Percentiles rank a stretch among this genome's conserved stretches.
These are phyloP conservation scores for Penicillium waksmanii DNA, from an alignment of 495 filamentous ascomycete genomes.

Conservation along the genomic window DNA sequence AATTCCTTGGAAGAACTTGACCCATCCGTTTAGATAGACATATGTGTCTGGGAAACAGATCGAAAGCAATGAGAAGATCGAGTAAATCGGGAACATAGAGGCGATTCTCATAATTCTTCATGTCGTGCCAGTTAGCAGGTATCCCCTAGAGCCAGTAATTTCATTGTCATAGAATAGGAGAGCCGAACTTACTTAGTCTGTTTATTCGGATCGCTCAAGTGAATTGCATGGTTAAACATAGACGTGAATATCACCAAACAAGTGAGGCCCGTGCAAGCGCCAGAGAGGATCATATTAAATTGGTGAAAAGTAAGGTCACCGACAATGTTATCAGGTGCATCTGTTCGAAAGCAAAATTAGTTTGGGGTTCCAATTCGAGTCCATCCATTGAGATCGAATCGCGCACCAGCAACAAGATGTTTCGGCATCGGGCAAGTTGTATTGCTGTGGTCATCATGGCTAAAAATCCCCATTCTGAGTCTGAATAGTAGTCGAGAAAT, in stretches of 20 bases:
- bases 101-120: constrained; percentile 34
- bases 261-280: constrained; percentile 25
- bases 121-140: neutral
- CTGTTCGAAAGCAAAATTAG: constrained; percentile 4
- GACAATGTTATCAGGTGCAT: constrained; percentile 16
- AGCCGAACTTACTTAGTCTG: constrained; percentile 32
- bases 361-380: neutral
- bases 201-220: constrained; percentile 33
- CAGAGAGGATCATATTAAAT: constrained; percentile 33
- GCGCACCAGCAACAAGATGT: constrained; percentile 8
- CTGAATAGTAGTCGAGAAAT: neutral
- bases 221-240: constrained; percentile 29
- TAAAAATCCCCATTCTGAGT: constrained; percentile 1
- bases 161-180: neutral
- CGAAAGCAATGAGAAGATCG: constrained; percentile 31
- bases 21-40: constrained; percentile 35
- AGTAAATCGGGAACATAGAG: constrained; percentile 30
- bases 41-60: constrained; percentile 31
- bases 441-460: constrained; percentile 2
- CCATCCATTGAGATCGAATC: neutral
- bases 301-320: constrained; percentile 28
- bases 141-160: no score
- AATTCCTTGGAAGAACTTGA: constrained; percentile 34
- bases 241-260: constrained; percentile 25
- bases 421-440: constrained; percentile 15